Evolutionary conservation across 257 asterid species (phyloP).

Genomic region (Capsicum baccatum): DNA sequence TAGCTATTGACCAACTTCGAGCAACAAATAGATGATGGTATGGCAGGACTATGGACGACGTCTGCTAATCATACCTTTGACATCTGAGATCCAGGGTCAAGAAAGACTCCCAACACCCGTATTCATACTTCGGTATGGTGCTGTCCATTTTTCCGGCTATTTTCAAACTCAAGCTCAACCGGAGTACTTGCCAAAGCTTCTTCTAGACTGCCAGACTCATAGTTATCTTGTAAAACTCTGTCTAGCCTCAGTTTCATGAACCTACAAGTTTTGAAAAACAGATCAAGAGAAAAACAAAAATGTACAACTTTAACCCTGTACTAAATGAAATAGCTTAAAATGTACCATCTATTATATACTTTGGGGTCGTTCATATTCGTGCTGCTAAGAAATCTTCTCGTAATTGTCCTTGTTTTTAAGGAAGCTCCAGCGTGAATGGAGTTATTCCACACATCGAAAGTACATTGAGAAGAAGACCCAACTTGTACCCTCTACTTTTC

Average conservation of each 20-base stretch:
- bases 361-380: slow-evolving; percentile 15
- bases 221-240: slow-evolving; percentile 80
- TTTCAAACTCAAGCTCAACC: slow-evolving; percentile 62
- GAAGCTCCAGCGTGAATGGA: background rate
- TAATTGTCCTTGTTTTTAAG: background rate
- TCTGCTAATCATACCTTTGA: slow-evolving; percentile 52
- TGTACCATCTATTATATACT: background rate
- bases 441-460: background rate
- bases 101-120: slow-evolving; percentile 90
- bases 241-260: slow-evolving; percentile 89
- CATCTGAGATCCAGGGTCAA: slow-evolving; percentile 53
- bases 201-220: slow-evolving; percentile 69
- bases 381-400: background rate
- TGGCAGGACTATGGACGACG: slow-evolving; percentile 27
- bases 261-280: slow-evolving; percentile 42
- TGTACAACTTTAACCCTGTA: background rate
- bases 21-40: slow-evolving; percentile 30
- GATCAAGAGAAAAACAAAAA: background rate
- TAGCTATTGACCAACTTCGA: slow-evolving; percentile 10
- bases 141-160: slow-evolving; percentile 79
- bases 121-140: slow-evolving; percentile 88
- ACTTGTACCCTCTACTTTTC: background rate
- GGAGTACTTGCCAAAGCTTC: slow-evolving; percentile 86
- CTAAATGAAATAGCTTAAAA: background rate
- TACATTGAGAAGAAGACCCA: background rate